A percentile compares a stretch with the other conserved stretches of the same genome.
These are phyloP conservation scores for Amphichorda felina DNA, from an alignment of 2,329 filamentous ascomycete genomes.

Conservation along the genomic window DNA sequence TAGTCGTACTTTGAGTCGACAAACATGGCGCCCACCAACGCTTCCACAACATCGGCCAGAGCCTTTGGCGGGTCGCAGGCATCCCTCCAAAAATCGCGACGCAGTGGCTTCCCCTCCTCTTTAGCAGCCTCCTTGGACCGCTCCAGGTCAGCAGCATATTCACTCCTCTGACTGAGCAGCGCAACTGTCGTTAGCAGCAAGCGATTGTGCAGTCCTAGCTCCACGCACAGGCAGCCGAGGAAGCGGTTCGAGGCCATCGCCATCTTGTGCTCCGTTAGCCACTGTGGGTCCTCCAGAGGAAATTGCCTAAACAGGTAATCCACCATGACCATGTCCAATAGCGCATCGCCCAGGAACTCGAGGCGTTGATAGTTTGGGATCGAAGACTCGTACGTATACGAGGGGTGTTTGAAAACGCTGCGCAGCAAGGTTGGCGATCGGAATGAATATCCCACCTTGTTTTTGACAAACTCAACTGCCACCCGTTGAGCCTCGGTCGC, in stretches of 20 bases:
- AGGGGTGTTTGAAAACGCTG: conserved; percentile 74
- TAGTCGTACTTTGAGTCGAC: conserved; percentile 80
- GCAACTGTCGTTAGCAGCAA: conserved; percentile 42
- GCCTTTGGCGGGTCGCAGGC: conserved; percentile 56
- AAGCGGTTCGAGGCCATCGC: conserved; percentile 99
- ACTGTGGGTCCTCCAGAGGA: conserved; percentile 77
- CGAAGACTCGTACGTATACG: conserved; percentile 32
- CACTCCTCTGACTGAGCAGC: conserved; percentile 29
- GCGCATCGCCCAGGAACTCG: conserved; percentile 78
- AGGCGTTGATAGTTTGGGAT: conserved; percentile 51
- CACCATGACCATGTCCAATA: conserved; percentile 71
- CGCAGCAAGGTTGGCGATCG: conserved; percentile 53
- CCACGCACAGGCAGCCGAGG: conserved; percentile 68
- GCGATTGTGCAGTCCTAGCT: conserved; percentile 65
- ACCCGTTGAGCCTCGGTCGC: conserved; percentile 36
- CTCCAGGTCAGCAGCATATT: conserved; percentile 47
- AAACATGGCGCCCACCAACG: conserved; percentile 82
- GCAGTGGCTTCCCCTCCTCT: conserved; percentile 13
- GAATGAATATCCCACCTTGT: conserved; percentile 62
- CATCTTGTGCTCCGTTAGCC: conserved; percentile 98
- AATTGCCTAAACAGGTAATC: conserved; percentile 69
- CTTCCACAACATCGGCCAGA: conserved; percentile 79
- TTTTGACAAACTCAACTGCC: conserved; percentile 40
- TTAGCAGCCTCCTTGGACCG: conserved; percentile 29
- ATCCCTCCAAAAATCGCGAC: conserved; percentile 56